Conservation (phyloP, 805 yeast genomes). For the Candida wancherniae region DNA sequence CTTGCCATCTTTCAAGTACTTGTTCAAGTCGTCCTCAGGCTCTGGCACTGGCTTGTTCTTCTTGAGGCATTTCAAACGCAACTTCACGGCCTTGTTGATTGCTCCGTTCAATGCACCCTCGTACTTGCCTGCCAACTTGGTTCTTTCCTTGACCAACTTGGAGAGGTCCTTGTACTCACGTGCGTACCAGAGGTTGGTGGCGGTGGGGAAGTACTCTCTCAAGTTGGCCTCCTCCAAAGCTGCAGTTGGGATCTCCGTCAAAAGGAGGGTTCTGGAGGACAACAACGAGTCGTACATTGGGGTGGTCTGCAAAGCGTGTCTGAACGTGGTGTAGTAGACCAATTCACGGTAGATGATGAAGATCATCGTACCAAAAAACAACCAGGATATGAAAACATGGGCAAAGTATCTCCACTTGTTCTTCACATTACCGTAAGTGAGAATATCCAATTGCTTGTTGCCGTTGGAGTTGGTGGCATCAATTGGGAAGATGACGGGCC, state of each 20-base stretch:
- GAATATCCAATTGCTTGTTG: conserved; percentile 55
- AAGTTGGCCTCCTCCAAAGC: conserved; percentile 46
- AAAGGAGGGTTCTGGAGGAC: conserved; percentile 66
- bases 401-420: conserved; percentile 66
- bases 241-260: conserved; percentile 60
- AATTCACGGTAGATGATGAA: conserved; percentile 70
- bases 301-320: conserved; percentile 70
- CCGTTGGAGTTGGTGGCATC: conserved; percentile 65
- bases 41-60: conserved; percentile 52
- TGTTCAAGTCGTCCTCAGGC: conserved; percentile 51
- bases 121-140: conserved; percentile 53
- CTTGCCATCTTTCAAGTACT: conserved; percentile 59
- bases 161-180: conserved; percentile 55
- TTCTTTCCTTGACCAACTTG: conserved; percentile 56
- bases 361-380: conserved; percentile 60
- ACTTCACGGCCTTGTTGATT: conserved; percentile 54
- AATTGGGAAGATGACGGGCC: conserved; percentile 71
- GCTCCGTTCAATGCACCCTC: conserved; percentile 64
- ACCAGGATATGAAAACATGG: conserved; percentile 73
- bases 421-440: conserved; percentile 59
- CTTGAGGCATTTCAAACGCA: conserved; percentile 51
- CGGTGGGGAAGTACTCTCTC: conserved; percentile 58
- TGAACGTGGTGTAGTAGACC: conserved; percentile 62
- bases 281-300: conserved; percentile 67
- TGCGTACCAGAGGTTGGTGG: conserved; percentile 57